Percentiles rank a stretch among this genome's conserved stretches.
phyloP scores from a whole-genome alignment of 345 rosid species.

The Camelina laxa region DNA sequence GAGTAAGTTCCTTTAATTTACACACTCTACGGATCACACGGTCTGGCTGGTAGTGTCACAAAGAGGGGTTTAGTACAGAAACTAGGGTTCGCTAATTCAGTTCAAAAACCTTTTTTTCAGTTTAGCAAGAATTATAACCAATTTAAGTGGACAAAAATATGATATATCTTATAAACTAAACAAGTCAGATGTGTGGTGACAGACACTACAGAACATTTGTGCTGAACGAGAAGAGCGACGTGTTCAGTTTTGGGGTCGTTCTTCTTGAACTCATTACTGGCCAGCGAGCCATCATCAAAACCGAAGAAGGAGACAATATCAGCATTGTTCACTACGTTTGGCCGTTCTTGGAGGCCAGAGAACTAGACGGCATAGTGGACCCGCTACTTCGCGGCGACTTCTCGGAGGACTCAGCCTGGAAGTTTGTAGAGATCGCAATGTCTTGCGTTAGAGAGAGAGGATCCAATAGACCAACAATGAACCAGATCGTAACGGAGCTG shows the following conservation, averaged over 20 bases:
- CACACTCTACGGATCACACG: slow-evolving; percentile 1
- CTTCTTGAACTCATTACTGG: slow-evolving; percentile 59
- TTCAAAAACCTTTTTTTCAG: not conserved
- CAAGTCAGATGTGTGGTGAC: slow-evolving; percentile 10
- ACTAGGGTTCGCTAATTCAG: not conserved
- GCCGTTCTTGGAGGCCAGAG: slow-evolving; percentile 33
- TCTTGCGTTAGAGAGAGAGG: slow-evolving; percentile 40
- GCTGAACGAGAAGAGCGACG: slow-evolving; percentile 55
- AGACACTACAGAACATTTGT: slow-evolving; percentile 38
- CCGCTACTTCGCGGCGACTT: slow-evolving; percentile 28
- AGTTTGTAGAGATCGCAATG: slow-evolving; percentile 41
- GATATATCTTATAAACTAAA: not conserved
- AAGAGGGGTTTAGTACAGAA: not conserved
- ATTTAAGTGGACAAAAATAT: no score
- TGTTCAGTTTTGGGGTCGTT: slow-evolving; percentile 57
- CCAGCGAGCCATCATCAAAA: slow-evolving; percentile 44
- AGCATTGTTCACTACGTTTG: slow-evolving; percentile 33
- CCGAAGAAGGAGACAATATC: slow-evolving; percentile 36
- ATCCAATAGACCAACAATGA: slow-evolving; percentile 38
- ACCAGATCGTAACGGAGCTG: slow-evolving; percentile 38
- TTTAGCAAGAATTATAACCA: not conserved
- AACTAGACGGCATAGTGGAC: slow-evolving; percentile 37
- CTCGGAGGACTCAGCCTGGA: slow-evolving; percentile 41
- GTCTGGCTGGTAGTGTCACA: not conserved
- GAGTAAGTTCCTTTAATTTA: slow-evolving; percentile 12